Evolutionary conservation across 2,329 filamentous ascomycete genomes (phyloP), one percentile per base, ranked within the genome.

Genomic region (Bimuria novae-zelandiae): DNA sequence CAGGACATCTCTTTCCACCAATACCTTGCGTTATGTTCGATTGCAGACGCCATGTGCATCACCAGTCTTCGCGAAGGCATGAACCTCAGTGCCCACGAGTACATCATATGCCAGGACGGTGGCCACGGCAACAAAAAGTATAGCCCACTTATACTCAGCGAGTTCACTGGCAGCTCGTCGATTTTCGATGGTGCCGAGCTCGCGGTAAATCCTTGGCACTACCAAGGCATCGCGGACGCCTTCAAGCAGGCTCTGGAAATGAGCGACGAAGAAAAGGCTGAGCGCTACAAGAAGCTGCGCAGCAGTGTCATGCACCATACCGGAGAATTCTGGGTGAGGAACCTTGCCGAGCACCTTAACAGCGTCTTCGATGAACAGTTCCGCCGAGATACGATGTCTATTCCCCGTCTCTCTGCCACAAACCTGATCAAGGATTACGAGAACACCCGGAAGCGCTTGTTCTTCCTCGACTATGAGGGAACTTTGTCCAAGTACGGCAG

Each of bases 31-130:
- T 80, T 97, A 7, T 82, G 97, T 41, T 91, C 90, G 3, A 88
- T 95, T 47, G 94, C 93, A 1, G 92, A 97, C 75, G 89, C 89
- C 2, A 79, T 97, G 44, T 94, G 97, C 84, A 94, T 97, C 67
- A 95, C 93, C 2, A 95, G 91, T 69, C 86, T 97, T 64, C 90
- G 94, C 47, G 93, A 97, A 72, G 93, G 93, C 57, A 97, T 97
- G 94, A 97, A 97, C 70, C 76, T 97, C 51, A 97, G 93, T 0
- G 92, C 89, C 5, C 94, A 97, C 70, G 93, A 97, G 71, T 97
- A 92, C 68, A 83, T 97, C 29, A 90, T 90, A 61, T 97, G 92
- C 68, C 93, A 97, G 69, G 93, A 97, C 67, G 92, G 92, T 35
- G 84, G 84, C 61, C 80, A 82, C 46, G 76, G 40, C 10, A 79